These are phyloP conservation scores for Mesembryanthemum crystallinum DNA, from an alignment of 148 eudicot species.

Conservation along the genomic window DNA sequence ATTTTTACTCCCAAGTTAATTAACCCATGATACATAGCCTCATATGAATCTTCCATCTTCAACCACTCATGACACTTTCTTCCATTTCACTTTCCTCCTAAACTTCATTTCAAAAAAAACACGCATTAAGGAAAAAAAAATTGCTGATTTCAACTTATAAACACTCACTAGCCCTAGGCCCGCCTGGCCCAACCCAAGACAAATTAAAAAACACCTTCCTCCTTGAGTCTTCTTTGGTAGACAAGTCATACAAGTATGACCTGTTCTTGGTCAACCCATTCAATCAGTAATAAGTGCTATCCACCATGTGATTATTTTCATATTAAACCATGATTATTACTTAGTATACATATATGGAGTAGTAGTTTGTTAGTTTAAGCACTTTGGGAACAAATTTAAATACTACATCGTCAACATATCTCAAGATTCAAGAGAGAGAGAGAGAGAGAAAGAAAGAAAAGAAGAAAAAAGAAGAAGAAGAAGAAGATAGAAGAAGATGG, in stretches of 20 bases:
- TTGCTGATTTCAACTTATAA: too few relatives aligned
- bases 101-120: too few relatives aligned
- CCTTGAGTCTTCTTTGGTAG: neutral
- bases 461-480: neutral
- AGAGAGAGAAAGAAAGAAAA: neutral
- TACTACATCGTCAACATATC: neutral
- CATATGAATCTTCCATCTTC: too few relatives aligned
- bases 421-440: neutral
- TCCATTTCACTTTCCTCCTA: too few relatives aligned
- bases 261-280: neutral
- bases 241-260: neutral
- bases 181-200: too few relatives aligned
- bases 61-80: too few relatives aligned
- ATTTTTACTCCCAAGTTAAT: too few relatives aligned
- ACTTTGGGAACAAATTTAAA: neutral
- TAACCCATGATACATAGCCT: too few relatives aligned
- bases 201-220: neutral
- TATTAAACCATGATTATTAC: neutral
- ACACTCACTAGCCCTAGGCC: too few relatives aligned
- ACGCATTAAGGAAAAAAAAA: too few relatives aligned
- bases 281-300: neutral
- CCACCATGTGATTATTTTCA: neutral
- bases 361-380: neutral
- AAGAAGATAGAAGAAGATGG: slow-evolving; percentile 14
- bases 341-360: neutral